Evolutionary conservation across 192 early-diverging fungal species (phyloP), one percentile per base, ranked within the genome.

Genomic region (Dispira simplex): DNA sequence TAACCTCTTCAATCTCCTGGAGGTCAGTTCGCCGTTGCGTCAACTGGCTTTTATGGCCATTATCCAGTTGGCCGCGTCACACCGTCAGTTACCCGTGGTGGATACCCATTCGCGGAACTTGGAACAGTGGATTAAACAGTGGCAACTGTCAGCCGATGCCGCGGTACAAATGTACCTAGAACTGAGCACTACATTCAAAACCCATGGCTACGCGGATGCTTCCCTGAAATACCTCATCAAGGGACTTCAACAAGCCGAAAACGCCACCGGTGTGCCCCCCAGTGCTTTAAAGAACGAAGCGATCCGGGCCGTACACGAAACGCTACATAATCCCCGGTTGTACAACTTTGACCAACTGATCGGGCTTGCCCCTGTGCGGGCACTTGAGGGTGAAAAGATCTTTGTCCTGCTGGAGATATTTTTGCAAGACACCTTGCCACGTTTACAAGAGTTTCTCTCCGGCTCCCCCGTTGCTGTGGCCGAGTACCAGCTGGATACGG

Each of bases 1-100:
- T 68, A 93, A 90, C 77, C 77, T 95, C 59, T 97, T 89, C 81
- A 94, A 93, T 75, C 77, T 84, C 62, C 74, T 88, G 39, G 79
- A 80, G 46, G 69, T 68, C 46, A 71, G 68, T 54, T 78, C 70
- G 20, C 62, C 77, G 59, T 77, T 77, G 60, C 84, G 83, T 43
- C 83, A 76, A 67, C 65, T 79, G 23, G 85, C 88, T 63, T 94
- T 90, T 46, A 84, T 85, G 51, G 71, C 79, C 46, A 63, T 92
- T 25, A 72, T 84, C 20, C 77, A 85, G 48, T 25, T 53, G 16
- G 60, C 71, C 47, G 68, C 32, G 13, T 18, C 27, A 10, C 12
- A 12, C 12, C 16, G 32, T 18, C 13, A 26, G 32, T 21, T 43
- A 14, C 25, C 14, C 27, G 14, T 44, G 3, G 32, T 60, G 25